Conservation (phyloP, 495 filamentous ascomycete species). For the Achaetomiella virescens region DNA sequence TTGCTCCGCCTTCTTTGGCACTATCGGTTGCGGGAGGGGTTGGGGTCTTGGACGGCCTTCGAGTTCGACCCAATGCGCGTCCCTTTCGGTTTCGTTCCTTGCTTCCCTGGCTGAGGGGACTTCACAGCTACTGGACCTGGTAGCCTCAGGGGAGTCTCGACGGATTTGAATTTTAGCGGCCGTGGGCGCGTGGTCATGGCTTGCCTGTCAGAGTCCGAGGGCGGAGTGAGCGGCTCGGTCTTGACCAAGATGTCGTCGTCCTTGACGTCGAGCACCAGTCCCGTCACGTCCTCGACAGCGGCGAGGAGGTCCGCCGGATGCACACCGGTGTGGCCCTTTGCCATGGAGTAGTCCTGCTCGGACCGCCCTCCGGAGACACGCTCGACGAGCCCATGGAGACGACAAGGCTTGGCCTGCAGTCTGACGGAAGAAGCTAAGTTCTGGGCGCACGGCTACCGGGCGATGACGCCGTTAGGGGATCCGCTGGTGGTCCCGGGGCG, state of each 20-base stretch:
- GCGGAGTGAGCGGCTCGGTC: no score
- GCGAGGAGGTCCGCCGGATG: slow-evolving; percentile 7
- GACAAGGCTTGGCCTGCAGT: background rate
- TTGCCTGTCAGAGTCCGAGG: no score
- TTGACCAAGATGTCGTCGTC: slow-evolving; percentile 3
- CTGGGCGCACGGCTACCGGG: background rate
- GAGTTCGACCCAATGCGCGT: background rate
- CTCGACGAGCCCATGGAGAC: slow-evolving; percentile 1
- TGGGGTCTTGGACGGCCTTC: slow-evolving; percentile 4
- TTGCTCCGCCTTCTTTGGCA: slow-evolving; percentile 24
- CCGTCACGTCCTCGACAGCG: slow-evolving; percentile 14
- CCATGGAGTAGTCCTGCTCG: background rate
- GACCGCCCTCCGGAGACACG: background rate
- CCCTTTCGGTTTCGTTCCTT: background rate
- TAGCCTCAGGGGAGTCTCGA: background rate
- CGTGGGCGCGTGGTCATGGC: background rate
- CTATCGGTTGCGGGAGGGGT: slow-evolving; percentile 3
- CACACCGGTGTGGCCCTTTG: no score
- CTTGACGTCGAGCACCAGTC: slow-evolving; percentile 13
- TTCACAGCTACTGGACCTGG: background rate
- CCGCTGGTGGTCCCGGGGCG: background rate
- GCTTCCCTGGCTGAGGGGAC: no score
- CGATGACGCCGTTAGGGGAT: slow-evolving; percentile 5
- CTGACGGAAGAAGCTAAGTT: background rate
- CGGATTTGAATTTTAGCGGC: slow-evolving; percentile 4